Conservation (phyloP, 192 early-diverging fungal genomes). For the Chytriomyces sp. region DNA sequence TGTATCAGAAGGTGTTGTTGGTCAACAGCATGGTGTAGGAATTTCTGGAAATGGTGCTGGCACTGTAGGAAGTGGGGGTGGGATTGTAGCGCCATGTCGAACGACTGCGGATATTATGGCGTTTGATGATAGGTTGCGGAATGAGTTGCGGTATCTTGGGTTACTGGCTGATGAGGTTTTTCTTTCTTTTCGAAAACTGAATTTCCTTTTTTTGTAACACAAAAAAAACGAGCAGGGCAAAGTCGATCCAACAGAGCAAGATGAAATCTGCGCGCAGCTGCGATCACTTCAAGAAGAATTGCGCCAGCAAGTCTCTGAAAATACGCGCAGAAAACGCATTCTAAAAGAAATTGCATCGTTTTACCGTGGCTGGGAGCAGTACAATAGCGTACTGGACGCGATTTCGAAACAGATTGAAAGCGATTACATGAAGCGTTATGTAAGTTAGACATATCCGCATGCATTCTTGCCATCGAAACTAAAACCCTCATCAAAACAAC, state of each 20-base stretch:
- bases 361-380: constrained; percentile 86
- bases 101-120: constrained; percentile 59
- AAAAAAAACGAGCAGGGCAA: not conserved
- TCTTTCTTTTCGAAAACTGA: not conserved
- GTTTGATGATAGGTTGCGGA: constrained; percentile 82
- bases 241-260: constrained; percentile 43
- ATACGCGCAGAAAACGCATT: constrained; percentile 67
- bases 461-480: constrained; percentile 9
- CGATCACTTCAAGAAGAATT: constrained; percentile 72
- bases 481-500: not conserved
- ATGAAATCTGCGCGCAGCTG: constrained; percentile 60
- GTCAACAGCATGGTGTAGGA: too few relatives aligned
- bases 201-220: not conserved
- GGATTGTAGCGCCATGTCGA: constrained; percentile 11
- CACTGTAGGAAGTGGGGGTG: not conserved
- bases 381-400: constrained; percentile 82
- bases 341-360: constrained; percentile 72
- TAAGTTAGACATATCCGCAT: constrained; percentile 33
- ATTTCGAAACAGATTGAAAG: constrained; percentile 89
- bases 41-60: too few relatives aligned
- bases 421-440: constrained; percentile 81
- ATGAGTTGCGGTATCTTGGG: constrained; percentile 83
- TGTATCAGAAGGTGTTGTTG: not conserved
- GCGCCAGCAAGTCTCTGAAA: constrained; percentile 69
- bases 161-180: constrained; percentile 77